Evolutionary conservation across 2,329 filamentous ascomycete species (phyloP).

Genomic region (Venturia pyrina): DNA sequence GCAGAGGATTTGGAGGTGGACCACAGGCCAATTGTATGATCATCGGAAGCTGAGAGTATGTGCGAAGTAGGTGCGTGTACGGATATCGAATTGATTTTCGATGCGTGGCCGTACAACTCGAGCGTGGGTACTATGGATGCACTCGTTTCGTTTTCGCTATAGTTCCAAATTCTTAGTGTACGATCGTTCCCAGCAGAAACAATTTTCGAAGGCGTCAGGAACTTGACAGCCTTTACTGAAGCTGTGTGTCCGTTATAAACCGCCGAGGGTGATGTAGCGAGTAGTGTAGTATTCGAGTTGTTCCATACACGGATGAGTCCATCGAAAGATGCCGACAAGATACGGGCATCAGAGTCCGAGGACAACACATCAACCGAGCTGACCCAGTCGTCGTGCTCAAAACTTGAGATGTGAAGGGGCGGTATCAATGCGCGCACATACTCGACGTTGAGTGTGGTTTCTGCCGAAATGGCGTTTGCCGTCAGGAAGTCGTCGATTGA

Average conservation of each 20-base stretch:
- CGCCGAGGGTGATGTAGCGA: conserved; percentile 62
- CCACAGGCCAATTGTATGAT: conserved; percentile 83
- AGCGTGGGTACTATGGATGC: conserved; percentile 57
- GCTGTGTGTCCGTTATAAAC: conserved; percentile 61
- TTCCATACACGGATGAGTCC: conserved; percentile 85
- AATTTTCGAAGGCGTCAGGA: conserved; percentile 66
- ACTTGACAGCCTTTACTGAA: conserved; percentile 73
- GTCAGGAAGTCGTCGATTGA: conserved; percentile 86
- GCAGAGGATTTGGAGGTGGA: conserved; percentile 66
- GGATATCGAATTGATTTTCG: conserved; percentile 62
- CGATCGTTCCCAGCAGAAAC: conserved; percentile 78
- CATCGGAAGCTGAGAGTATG: conserved; percentile 75
- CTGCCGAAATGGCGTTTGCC: conserved; percentile 75
- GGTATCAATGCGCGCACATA: conserved; percentile 89
- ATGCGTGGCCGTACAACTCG: conserved; percentile 75
- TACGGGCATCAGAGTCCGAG: conserved; percentile 54
- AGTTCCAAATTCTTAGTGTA: conserved; percentile 84
- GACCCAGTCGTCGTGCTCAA: conserved; percentile 97
- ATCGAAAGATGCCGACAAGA: conserved; percentile 91
- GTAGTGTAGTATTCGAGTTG: conserved; percentile 62
- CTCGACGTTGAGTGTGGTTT: conserved; percentile 78
- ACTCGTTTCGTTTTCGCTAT: conserved; percentile 46
- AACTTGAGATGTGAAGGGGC: conserved; percentile 79
- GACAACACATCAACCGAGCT: conserved; percentile 77
- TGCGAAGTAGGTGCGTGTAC: conserved; percentile 64